phyloP scores from a whole-genome alignment of 1,139 yeast genomes.

The Wickerhamomyces sp. region DNA sequence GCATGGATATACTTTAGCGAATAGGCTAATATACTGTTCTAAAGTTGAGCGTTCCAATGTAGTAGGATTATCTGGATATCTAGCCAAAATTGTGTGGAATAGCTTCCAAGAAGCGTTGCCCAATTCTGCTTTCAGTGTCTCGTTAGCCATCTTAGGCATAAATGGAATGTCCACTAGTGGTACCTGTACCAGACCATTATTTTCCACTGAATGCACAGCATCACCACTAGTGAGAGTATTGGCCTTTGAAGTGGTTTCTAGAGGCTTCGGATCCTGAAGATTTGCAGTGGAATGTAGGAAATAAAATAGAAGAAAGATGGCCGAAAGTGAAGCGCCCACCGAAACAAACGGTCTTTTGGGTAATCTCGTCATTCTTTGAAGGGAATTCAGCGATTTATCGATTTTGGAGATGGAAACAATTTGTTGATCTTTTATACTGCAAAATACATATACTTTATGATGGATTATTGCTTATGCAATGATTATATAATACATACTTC shows the following conservation, averaged over 20 bases:
- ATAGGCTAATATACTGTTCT: slow-evolving; percentile 45
- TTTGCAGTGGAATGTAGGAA: slow-evolving; percentile 14
- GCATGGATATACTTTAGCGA: slow-evolving; percentile 83
- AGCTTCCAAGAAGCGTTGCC: slow-evolving; percentile 92
- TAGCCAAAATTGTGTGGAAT: slow-evolving; percentile 85
- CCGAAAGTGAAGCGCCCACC: slow-evolving; percentile 7
- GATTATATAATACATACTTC: no score
- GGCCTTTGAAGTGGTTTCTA: slow-evolving; percentile 10
- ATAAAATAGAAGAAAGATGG: slow-evolving; percentile 13
- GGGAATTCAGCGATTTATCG: no score
- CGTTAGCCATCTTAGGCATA: slow-evolving; percentile 81
- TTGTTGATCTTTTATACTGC: no score
- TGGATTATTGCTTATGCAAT: no score
- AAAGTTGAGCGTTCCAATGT: slow-evolving; percentile 59
- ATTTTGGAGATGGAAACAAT: no score
- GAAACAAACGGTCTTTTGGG: slow-evolving; percentile 11
- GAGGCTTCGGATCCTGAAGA: slow-evolving; percentile 22
- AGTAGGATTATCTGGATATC: slow-evolving; percentile 83
- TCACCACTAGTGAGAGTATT: background rate
- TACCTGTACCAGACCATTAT: background rate
- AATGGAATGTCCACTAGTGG: slow-evolving; percentile 38
- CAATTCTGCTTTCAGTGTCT: slow-evolving; percentile 37
- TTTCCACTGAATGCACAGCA: background rate
- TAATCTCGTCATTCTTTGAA: background rate
- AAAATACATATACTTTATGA: no score